Conservation (phyloP, 148 eudicot genomes). For the Rhododendron griersonianum region DNA sequence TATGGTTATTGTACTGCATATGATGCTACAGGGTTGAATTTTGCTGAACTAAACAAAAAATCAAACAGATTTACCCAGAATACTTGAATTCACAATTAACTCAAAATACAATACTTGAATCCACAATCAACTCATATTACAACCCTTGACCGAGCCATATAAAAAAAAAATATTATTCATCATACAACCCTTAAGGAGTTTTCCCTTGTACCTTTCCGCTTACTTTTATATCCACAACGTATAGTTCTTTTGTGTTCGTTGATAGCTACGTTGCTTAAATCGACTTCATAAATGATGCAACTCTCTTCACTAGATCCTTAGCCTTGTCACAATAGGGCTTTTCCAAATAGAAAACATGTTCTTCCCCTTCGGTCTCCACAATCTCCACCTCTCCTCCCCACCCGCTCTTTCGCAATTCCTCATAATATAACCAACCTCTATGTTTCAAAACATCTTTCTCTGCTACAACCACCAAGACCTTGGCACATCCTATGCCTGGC, state of each 20-base stretch:
- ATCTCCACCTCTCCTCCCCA: conserved; percentile 26
- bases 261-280: not conserved
- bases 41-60: not conserved
- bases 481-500: conserved; percentile 12
- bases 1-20: too few relatives aligned
- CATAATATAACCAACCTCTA: conserved; percentile 22
- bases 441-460: conserved; percentile 18
- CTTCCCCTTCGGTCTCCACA: conserved; percentile 20
- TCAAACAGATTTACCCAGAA: not conserved
- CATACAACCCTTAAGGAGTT: not conserved
- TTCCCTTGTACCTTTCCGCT: not conserved
- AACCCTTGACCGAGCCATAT: not conserved
- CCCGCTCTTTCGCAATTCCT: conserved; percentile 19
- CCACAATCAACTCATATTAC: not conserved
- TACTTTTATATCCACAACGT: not conserved
- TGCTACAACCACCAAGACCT: conserved; percentile 22
- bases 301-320: conserved; percentile 4
- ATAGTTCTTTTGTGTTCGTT: not conserved
- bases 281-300: not conserved
- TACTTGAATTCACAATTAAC: not conserved
- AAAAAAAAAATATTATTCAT: not conserved
- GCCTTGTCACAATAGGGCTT: conserved; percentile 17
- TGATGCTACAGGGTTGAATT: too few relatives aligned
- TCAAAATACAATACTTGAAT: not conserved
- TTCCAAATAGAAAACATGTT: conserved; percentile 24